phyloP scores from a whole-genome alignment of 2,329 filamentous ascomycete genomes.

The Colletotrichum cereale region DNA sequence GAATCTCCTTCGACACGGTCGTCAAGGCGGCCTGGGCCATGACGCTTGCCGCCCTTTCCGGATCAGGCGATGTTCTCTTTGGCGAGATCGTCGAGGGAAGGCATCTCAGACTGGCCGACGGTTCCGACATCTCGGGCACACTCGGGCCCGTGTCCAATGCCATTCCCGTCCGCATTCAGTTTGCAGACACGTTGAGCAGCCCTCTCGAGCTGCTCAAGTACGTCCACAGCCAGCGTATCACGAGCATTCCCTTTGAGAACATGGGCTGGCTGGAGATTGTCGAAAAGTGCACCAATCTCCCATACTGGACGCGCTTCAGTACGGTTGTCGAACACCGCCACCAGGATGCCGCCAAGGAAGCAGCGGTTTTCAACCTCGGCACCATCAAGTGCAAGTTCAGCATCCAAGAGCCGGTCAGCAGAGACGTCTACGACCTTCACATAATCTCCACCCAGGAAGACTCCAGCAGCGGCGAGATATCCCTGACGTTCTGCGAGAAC shows the following conservation, averaged over 20 bases:
- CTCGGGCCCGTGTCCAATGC: conserved; percentile 62
- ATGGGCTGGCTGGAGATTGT: conserved; percentile 65
- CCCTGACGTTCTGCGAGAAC: conserved; percentile 60
- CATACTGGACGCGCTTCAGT: conserved; percentile 66
- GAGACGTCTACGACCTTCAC: conserved; percentile 60
- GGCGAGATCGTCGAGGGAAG: conserved; percentile 66
- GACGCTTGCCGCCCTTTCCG: conserved; percentile 64
- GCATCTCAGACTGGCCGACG: conserved; percentile 55
- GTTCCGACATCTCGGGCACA: conserved; percentile 68
- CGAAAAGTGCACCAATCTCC: conserved; percentile 66
- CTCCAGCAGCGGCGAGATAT: conserved; percentile 54
- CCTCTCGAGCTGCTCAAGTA: conserved; percentile 62
- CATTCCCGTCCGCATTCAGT: conserved; percentile 62
- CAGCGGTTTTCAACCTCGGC: conserved; percentile 58
- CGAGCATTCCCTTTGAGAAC: conserved; percentile 62
- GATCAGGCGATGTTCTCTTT: conserved; percentile 65
- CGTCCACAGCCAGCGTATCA: conserved; percentile 63
- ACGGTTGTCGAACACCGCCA: conserved; percentile 66
- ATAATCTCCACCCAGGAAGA: conserved; percentile 56
- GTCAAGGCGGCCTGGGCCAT: conserved; percentile 71
- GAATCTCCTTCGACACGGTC: conserved; percentile 64
- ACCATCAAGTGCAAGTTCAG: conserved; percentile 59
- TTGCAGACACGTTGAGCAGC: conserved; percentile 58
- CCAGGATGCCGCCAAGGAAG: conserved; percentile 54
- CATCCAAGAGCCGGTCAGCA: conserved; percentile 54